phyloP scores from a whole-genome alignment of 768 basidiomycete genomes.

The Porpolomopsis calyptriformis region DNA sequence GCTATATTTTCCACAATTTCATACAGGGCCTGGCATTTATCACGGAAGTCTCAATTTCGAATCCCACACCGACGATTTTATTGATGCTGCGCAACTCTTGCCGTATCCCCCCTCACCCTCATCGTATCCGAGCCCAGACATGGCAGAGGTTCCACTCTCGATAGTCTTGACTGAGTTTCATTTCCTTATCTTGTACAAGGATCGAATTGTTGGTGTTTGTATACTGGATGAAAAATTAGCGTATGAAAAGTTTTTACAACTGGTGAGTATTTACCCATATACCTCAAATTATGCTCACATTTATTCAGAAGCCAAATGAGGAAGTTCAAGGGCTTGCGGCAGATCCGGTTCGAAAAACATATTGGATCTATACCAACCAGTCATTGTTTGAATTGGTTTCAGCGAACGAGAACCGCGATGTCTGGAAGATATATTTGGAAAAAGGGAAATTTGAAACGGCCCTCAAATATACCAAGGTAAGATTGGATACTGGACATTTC shows the following conservation, averaged over 20 bases:
- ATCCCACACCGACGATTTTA: constrained; percentile 56
- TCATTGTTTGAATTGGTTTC: constrained; percentile 82
- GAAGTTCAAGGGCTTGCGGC: constrained; percentile 62
- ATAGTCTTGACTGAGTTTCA: constrained; percentile 88
- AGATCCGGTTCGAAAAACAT: constrained; percentile 82
- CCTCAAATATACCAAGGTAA: constrained; percentile 71
- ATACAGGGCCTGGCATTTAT: constrained; percentile 76
- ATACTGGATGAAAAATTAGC: constrained; percentile 69
- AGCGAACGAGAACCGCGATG: constrained; percentile 82
- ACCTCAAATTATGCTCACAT: neutral
- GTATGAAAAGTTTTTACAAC: constrained; percentile 73
- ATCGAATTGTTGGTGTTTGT: constrained; percentile 69
- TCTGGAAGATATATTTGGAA: constrained; percentile 86
- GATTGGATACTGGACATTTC: constrained; percentile 9
- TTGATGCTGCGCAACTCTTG: constrained; percentile 68
- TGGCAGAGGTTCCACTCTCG: constrained; percentile 50
- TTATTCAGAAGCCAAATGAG: constrained; percentile 64
- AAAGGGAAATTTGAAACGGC: constrained; percentile 72
- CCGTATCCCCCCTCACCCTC: constrained; percentile 51
- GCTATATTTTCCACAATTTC: neutral
- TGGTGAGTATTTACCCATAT: constrained; percentile 39
- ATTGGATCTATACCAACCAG: constrained; percentile 87
- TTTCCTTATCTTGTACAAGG: constrained; percentile 74
- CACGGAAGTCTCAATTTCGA: constrained; percentile 70
- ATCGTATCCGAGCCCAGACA: constrained; percentile 18